Evolutionary conservation across 192 early-diverging fungal species (phyloP), one percentile per base, ranked within the genome.

Genomic region (Umbelopsis isabellina): DNA sequence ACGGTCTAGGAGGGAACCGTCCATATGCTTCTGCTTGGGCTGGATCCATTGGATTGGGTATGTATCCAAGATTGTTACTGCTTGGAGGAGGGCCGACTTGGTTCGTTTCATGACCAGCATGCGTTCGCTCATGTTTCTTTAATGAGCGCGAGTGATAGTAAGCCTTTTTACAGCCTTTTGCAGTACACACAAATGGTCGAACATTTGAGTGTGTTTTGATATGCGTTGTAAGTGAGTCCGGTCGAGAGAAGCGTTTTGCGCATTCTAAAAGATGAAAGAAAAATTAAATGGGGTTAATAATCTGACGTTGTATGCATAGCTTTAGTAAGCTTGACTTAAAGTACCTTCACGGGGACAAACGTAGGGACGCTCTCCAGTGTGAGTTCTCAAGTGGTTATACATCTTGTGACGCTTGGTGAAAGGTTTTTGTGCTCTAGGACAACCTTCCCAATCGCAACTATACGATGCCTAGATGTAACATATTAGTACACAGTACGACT

Each of bases 311-410:
- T 41, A 10, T 41, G 37, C 37, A 30, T 41, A 6, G 37, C 2
- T 41, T 41, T 41, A 41, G 21, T 22, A 4, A 52, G 6, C 12
- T 25, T 25, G 27, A 30, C 22, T 1, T 15, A 0, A 21, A n/a
- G 46, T 67, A 78, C 77, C 77, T 5, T 83, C 75, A 8, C 84
- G 80, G 9, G 76, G 74, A 66, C 92, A 93, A 30, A 83, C 77
- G 79, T 88, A 91, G 1, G 92, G 92, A 52, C 87, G 82, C 71
- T 93, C 91, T 33, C 91, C 91, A 1, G 89, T 93, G 55, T 93
- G 90, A 1, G 87, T 91, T 2, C 91, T 83, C 68, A 90, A 80
- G 68, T 93, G 91, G 53, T 90, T 90, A 46, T 83, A 86, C 69
- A 92, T 82, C 65, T 92, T 90, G 55, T 90, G 89, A 22, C 88